A percentile compares a stretch with the other conserved stretches of the same genome.
Conservation (phyloP, 2,329 filamentous ascomycete genomes). For the Paraphoma sp. region DNA sequence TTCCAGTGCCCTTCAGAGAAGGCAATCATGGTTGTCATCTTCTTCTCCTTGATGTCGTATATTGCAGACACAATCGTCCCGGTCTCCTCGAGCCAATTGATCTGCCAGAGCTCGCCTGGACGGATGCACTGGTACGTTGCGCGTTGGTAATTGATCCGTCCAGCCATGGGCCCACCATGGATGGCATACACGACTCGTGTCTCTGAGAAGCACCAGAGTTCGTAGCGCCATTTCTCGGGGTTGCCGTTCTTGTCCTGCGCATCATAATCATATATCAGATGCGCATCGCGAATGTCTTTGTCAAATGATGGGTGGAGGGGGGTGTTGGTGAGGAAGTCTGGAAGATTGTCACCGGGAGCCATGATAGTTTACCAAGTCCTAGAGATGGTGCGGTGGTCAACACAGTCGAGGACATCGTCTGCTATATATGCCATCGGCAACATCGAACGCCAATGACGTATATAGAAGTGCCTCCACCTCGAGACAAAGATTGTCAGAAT, state of each 20-base stretch:
- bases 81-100: slow-evolving; percentile 68
- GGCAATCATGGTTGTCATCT: slow-evolving; percentile 60
- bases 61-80: slow-evolving; percentile 63
- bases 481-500: background rate
- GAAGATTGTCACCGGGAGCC: slow-evolving; percentile 31
- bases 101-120: slow-evolving; percentile 65
- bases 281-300: slow-evolving; percentile 60
- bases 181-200: slow-evolving; percentile 64
- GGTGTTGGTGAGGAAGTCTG: slow-evolving; percentile 37
- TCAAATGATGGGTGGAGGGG: slow-evolving; percentile 50
- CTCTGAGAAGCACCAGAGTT: slow-evolving; percentile 66
- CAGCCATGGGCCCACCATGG: slow-evolving; percentile 63
- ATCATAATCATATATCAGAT: slow-evolving; percentile 65
- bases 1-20: slow-evolving; percentile 66
- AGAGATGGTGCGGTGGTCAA: background rate
- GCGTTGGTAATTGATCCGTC: slow-evolving; percentile 60
- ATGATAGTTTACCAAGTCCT: slow-evolving; percentile 6
- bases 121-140: slow-evolving; percentile 65
- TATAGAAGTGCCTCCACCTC: background rate
- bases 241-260: slow-evolving; percentile 57
- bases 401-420: background rate
- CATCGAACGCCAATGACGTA: background rate
- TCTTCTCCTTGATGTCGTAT: slow-evolving; percentile 60
- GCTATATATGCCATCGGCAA: background rate
- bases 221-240: slow-evolving; percentile 66